Conservation (phyloP, 2,329 filamentous ascomycete genomes). For the Tolypocladium amazonense region DNA sequence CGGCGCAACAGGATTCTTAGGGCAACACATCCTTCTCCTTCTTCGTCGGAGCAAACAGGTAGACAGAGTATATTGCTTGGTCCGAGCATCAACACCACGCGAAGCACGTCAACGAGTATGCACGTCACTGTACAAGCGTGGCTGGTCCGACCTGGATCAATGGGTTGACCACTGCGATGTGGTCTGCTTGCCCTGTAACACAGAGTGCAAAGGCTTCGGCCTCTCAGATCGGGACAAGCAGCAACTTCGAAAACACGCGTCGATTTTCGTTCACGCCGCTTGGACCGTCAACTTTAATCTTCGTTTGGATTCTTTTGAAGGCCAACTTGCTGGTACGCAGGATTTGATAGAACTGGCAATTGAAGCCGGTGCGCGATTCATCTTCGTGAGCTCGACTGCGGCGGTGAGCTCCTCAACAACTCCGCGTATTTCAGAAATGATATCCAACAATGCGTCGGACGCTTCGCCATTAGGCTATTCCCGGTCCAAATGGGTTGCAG, state of each 20-base stretch:
- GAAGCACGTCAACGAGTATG: neutral
- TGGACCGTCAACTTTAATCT: neutral
- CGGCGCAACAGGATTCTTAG: neutral
- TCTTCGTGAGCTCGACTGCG: neutral
- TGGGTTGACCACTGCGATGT: neutral
- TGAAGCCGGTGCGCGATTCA: neutral
- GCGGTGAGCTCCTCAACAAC: neutral
- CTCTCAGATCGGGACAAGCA: neutral
- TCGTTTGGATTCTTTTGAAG: neutral
- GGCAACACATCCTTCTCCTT: neutral
- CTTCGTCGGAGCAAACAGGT: neutral
- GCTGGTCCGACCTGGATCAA: neutral
- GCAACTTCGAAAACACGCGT: neutral
- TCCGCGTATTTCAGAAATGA: neutral
- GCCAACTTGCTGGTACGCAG: neutral
- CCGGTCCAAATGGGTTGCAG: neutral
- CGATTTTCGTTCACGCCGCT: neutral
- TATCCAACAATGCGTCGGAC: neutral
- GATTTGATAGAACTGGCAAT: neutral
- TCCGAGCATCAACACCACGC: neutral
- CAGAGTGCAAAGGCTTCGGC: neutral
- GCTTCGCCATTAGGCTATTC: neutral
- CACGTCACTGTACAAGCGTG: neutral
- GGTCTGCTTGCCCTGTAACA: neutral
- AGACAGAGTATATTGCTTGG: neutral